phyloP scores from a whole-genome alignment of 495 filamentous ascomycete species.

The Xylaria bambusicola region DNA sequence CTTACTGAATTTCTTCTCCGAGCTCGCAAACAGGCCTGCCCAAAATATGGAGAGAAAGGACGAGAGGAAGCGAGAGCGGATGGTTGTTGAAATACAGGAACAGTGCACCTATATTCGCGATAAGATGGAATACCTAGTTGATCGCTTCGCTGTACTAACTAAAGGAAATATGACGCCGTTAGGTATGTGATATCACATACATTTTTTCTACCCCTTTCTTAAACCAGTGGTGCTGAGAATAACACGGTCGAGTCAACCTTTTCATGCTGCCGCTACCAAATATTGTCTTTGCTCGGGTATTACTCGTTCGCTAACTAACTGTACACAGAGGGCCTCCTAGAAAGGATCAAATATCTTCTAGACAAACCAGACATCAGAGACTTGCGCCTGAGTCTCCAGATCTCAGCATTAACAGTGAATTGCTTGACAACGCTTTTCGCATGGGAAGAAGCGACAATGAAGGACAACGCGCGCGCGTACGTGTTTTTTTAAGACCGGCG shows the following conservation, averaged over 20 bases:
- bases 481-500: background rate
- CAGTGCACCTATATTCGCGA: conserved; percentile 4
- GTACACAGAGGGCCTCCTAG: background rate
- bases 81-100: background rate
- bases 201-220: background rate
- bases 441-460: background rate
- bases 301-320: background rate
- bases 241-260: background rate
- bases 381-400: conserved; percentile 6
- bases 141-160: conserved; percentile 6
- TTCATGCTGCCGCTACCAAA: background rate
- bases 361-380: conserved; percentile 12
- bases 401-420: background rate
- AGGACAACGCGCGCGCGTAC: background rate
- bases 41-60: background rate
- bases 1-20: conserved; percentile 1
- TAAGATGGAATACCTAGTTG: conserved; percentile 6
- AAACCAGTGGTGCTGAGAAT: background rate
- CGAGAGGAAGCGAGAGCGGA: background rate
- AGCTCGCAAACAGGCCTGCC: background rate
- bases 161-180: background rate
- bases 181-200: background rate
- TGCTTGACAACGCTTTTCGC: conserved; percentile 4
- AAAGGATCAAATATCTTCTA: conserved; percentile 3
- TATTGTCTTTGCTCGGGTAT: too few species aligned